A percentile compares a stretch with the other conserved stretches of the same genome.
Conservation (phyloP, 1,284 basidiomycete species). For the Peniophora sp. region DNA sequence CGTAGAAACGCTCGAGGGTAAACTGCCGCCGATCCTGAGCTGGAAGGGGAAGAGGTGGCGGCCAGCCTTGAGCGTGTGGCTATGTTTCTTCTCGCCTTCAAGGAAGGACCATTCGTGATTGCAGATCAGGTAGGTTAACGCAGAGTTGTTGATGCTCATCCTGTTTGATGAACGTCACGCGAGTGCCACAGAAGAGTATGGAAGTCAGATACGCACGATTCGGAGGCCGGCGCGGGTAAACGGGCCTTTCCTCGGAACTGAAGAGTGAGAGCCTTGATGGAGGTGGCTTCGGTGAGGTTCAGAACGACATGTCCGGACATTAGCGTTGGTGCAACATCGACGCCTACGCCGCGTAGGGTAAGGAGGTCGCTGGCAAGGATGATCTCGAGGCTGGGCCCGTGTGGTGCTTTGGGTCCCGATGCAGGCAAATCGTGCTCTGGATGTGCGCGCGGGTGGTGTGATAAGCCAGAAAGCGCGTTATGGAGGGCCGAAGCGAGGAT, state of each 20-base stretch:
- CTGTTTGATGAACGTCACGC: conserved; percentile 8
- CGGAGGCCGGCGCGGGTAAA: conserved; percentile 53
- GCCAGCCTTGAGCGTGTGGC: conserved; percentile 86
- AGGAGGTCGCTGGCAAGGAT: conserved; percentile 64
- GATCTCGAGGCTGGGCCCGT: conserved; percentile 58
- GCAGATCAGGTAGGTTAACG: conserved; percentile 62
- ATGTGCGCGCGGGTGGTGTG: conserved; percentile 27
- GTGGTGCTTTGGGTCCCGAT: conserved; percentile 13
- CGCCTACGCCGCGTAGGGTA: conserved; percentile 71
- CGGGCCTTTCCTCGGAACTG: conserved; percentile 79
- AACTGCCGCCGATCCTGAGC: conserved; percentile 70
- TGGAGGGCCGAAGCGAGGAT: conserved; percentile 23
- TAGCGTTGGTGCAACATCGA: conserved; percentile 73
- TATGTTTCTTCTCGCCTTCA: conserved; percentile 68
- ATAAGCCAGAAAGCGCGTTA: conserved; percentile 20
- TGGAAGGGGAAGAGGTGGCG: conserved; percentile 85
- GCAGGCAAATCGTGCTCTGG: conserved; percentile 25
- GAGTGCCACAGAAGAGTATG: conserved; percentile 11
- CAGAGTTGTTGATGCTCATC: conserved; percentile 33
- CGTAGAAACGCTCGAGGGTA: conserved; percentile 73
- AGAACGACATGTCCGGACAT: conserved; percentile 75
- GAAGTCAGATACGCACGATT: conserved; percentile 45
- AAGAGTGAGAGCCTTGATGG: conserved; percentile 82
- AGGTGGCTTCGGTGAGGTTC: conserved; percentile 71
- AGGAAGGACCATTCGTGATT: conserved; percentile 87